Evolutionary conservation across 306 rosid species (phyloP).

Genomic region (Pyrus bretschneideri): DNA sequence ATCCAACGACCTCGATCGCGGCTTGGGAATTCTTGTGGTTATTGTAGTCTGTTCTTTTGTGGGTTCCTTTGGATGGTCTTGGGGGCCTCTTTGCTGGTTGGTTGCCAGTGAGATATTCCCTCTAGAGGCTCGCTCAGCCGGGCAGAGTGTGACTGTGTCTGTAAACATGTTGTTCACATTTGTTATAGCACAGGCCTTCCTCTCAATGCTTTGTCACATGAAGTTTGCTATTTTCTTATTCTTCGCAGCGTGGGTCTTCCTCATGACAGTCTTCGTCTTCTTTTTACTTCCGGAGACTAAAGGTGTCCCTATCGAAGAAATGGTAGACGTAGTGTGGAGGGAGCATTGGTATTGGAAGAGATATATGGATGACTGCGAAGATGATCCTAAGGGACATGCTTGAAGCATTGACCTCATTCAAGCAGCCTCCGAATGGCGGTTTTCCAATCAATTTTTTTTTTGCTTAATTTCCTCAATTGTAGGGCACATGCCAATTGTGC

Average conservation of each 20-base stretch:
- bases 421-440: not conserved
- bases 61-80: slow-evolving; percentile 50
- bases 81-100: slow-evolving; percentile 76
- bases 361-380: slow-evolving; percentile 17
- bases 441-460: not conserved
- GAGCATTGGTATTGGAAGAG: slow-evolving; percentile 64
- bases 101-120: slow-evolving; percentile 63
- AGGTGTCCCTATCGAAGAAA: slow-evolving; percentile 54
- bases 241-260: slow-evolving; percentile 43
- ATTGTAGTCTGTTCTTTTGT: not conserved
- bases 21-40: slow-evolving; percentile 3
- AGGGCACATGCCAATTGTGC: not conserved
- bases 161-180: slow-evolving; percentile 59
- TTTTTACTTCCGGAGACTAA: slow-evolving; percentile 55
- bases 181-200: slow-evolving; percentile 49
- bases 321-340: slow-evolving; percentile 45
- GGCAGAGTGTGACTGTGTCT: slow-evolving; percentile 52
- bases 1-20: not conserved
- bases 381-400: not conserved
- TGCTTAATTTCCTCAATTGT: not conserved
- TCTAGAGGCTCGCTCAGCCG: slow-evolving; percentile 53
- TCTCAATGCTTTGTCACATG: slow-evolving; percentile 48
- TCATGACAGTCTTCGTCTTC: slow-evolving; percentile 26
- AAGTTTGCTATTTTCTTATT: slow-evolving; percentile 54
- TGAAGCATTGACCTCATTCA: not conserved